Percentiles rank a stretch among this genome's conserved stretches.
These are phyloP conservation scores for Aleurites moluccanus DNA, from an alignment of 441 rosid species.

Conservation along the genomic window DNA sequence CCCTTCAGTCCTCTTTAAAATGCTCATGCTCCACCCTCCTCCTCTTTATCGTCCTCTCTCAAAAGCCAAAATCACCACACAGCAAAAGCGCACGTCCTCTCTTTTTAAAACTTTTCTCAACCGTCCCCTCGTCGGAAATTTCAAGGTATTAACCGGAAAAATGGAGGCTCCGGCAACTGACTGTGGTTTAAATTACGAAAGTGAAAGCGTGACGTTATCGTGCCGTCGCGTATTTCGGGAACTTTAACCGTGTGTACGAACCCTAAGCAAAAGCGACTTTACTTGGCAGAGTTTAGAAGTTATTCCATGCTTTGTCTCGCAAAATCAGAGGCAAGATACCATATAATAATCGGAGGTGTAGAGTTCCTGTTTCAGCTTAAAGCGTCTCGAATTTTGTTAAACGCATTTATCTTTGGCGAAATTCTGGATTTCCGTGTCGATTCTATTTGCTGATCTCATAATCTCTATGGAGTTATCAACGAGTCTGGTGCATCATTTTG, in stretches of 20 bases:
- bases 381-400: constrained; percentile 26
- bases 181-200: constrained; percentile 23
- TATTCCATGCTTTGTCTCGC: constrained; percentile 52
- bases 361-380: constrained; percentile 19
- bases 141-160: constrained; percentile 1
- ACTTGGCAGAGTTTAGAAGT: constrained; percentile 56
- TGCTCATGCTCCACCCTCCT: background rate
- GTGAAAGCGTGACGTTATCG: constrained; percentile 36
- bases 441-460: constrained; percentile 31
- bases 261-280: constrained; percentile 46
- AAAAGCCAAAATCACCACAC: constrained; percentile 12
- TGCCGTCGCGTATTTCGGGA: constrained; percentile 45
- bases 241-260: constrained; percentile 37
- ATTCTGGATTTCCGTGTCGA: too few species aligned
- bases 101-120: too few species aligned
- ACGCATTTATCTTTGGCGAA: constrained; percentile 20
- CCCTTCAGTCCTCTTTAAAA: constrained; percentile 15
- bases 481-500: constrained; percentile 3
- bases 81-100: too few species aligned
- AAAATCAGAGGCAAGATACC: constrained; percentile 33
- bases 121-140: constrained; percentile 19
- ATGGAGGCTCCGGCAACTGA: constrained; percentile 27
- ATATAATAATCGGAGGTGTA: constrained; percentile 30
- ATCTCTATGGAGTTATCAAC: background rate
- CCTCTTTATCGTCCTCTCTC: constrained; percentile 18